A percentile compares a stretch with the other conserved stretches of the same genome.
Evolutionary conservation across 257 asterid species (phyloP).

Genomic region (Cordia subcordata): DNA sequence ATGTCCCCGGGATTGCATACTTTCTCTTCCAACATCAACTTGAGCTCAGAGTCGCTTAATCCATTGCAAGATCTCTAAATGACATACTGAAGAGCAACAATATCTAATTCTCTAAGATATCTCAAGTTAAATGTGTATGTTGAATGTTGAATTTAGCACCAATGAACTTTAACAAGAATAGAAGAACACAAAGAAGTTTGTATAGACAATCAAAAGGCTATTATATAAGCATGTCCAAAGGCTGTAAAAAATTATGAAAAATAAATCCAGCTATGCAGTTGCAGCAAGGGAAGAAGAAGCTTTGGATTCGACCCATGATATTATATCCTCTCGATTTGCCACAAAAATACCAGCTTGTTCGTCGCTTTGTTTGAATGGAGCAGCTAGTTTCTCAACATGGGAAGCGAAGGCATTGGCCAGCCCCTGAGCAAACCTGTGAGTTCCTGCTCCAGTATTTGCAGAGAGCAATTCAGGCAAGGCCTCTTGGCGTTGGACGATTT

Average conservation of each 20-base stretch:
- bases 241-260: neutral
- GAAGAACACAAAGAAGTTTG: neutral
- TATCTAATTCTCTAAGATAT: no score
- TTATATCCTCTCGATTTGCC: slow-evolving; percentile 68
- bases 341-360: slow-evolving; percentile 71
- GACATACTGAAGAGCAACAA: no score
- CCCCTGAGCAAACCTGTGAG: slow-evolving; percentile 79
- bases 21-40: no score
- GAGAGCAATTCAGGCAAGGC: slow-evolving; percentile 62
- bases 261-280: slow-evolving; percentile 16
- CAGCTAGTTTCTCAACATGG: slow-evolving; percentile 62
- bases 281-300: slow-evolving; percentile 27
- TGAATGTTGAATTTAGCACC: no score
- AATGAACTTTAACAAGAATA: no score
- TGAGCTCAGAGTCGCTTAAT: no score
- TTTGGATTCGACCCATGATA: slow-evolving; percentile 60
- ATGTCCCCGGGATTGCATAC: no score
- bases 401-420: slow-evolving; percentile 62
- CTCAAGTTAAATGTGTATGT: no score
- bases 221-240: neutral
- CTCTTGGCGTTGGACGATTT: slow-evolving; percentile 50
- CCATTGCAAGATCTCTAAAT: no score
- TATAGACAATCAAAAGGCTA: neutral
- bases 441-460: slow-evolving; percentile 82
- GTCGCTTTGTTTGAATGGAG: slow-evolving; percentile 68